Percentiles rank a stretch among this genome's conserved stretches.
These are phyloP conservation scores for Phytophthora vignae DNA, from an alignment of 352 stramenopile species.

Conservation along the genomic window DNA sequence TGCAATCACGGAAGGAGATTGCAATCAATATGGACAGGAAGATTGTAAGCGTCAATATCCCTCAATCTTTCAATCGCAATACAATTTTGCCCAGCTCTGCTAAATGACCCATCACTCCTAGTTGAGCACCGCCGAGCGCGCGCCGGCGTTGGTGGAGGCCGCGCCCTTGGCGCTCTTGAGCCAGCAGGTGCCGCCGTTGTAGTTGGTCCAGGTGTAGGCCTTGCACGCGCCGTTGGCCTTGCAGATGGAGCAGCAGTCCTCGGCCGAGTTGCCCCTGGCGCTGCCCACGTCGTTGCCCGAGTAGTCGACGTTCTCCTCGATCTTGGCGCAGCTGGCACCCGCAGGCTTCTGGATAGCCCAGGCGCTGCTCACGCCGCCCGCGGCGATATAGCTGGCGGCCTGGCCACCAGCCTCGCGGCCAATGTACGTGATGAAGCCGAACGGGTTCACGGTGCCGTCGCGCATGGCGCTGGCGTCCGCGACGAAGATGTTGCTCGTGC, in stretches of 20 bases:
- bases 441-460: slow-evolving; percentile 74
- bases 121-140: slow-evolving; percentile 26
- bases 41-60: too few relatives aligned
- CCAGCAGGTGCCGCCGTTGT: slow-evolving; percentile 54
- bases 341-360: slow-evolving; percentile 19
- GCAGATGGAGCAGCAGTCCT: slow-evolving; percentile 46
- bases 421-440: slow-evolving; percentile 82
- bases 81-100: too few relatives aligned
- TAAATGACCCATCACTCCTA: slow-evolving; percentile 13
- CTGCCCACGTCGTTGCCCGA: slow-evolving; percentile 37
- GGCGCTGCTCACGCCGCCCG: slow-evolving; percentile 17
- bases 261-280: slow-evolving; percentile 11
- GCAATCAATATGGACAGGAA: too few relatives aligned
- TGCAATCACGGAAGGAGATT: too few relatives aligned
- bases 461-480: slow-evolving; percentile 65
- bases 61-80: too few relatives aligned
- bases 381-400: slow-evolving; percentile 45
- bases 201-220: slow-evolving; percentile 54
- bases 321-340: slow-evolving; percentile 26
- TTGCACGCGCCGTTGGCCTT: slow-evolving; percentile 32
- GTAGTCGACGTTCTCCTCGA: slow-evolving; percentile 50
- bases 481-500: slow-evolving; percentile 76
- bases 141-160: slow-evolving; percentile 13
- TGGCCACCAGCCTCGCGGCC: slow-evolving; percentile 57
- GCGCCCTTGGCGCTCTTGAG: slow-evolving; percentile 45